Evolutionary conservation across 2,329 filamentous ascomycete species (phyloP).

Genomic region (Botrytis squamosa): DNA sequence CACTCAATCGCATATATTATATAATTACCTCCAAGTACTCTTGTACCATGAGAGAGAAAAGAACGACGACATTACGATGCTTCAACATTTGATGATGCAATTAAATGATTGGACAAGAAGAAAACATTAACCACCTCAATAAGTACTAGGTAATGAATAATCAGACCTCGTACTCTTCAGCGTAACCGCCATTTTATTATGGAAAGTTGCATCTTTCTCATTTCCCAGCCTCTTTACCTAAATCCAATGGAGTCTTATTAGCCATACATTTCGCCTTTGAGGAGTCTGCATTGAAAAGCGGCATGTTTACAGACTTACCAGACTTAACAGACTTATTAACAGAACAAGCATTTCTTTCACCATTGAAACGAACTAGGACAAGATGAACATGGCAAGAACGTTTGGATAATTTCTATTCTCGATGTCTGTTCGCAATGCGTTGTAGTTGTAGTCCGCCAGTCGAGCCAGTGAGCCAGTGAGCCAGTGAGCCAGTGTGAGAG

Average conservation of each 20-base stretch:
- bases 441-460: background rate
- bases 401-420: background rate
- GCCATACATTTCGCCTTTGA: background rate
- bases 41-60: background rate
- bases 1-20: background rate
- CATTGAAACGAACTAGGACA: background rate
- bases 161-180: background rate
- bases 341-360: background rate
- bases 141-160: background rate
- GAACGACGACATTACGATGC: background rate
- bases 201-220: constrained; percentile 1
- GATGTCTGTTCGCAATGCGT: background rate
- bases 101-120: background rate
- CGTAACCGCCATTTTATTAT: constrained; percentile 9
- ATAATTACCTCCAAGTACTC: background rate
- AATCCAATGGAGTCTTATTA: background rate
- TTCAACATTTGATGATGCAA: background rate
- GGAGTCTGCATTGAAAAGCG: background rate
- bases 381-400: background rate
- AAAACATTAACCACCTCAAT: background rate
- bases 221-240: background rate
- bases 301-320: background rate
- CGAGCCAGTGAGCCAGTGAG: background rate
- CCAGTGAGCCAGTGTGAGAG: background rate
- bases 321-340: background rate